Evolutionary conservation across 371 early-diverging fungal genomes (phyloP), one percentile per base, ranked within the genome.

Genomic region (Apophysomyces trapeziformis): DNA sequence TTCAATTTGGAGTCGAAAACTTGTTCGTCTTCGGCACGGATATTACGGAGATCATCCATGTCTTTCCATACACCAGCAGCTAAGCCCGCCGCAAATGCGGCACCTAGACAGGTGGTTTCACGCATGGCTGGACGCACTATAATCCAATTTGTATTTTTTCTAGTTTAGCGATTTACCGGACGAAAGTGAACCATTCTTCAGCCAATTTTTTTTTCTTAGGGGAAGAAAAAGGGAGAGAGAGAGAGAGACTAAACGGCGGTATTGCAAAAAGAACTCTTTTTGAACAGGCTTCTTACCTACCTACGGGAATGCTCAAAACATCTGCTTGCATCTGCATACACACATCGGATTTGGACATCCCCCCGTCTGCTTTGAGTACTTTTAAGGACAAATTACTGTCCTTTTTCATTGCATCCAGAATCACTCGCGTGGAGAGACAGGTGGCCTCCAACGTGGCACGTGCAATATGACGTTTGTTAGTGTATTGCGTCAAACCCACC

Each of bases 321-420:
- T 98, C 93, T 9, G 97, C 89, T 77, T 96, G 95, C 61, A 96
- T 83, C 78, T 97, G 96, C 96, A 96, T 96, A 60, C 90, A 86
- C 21, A 92, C 64, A 61, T 95, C 93, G 13, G 95, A 94, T 77
- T 91, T 92, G 38, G 95, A 92, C 81, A 97, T 81, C 16, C 97
- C 98, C 38, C 98, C 98, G 71, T 98, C 98, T 5, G 94, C 97
- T 32, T 90, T 89, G 18, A 98, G 83, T 3, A 78, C 63, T 13
- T 83, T 87, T 44, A 96, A 79, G 8, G 84, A 81, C 0, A 83
- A 72, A 47, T 88, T 85, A 13, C 89, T 86, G 43, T 78, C 78
- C 47, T 93, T 93, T 38, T 79, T 82, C 94, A 96, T 98, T 14
- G 94, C 92, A 18, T 95, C 92, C 47, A 98, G 74, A 39, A 97